Conservation (phyloP, 768 basidiomycete species). For the Galerina marginata region DNA sequence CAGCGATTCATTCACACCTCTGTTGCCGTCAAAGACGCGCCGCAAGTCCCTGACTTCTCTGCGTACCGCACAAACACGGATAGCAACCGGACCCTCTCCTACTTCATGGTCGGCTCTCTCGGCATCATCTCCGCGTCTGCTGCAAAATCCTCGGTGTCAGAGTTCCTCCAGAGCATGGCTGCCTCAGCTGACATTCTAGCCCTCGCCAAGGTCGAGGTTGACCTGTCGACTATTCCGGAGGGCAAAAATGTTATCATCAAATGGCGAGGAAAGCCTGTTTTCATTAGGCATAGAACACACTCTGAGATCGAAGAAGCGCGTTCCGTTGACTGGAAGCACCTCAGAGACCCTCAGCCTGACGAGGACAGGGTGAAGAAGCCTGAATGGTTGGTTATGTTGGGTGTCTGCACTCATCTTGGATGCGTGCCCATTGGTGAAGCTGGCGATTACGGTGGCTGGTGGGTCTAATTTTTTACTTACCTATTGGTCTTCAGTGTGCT, state of each 20-base stretch:
- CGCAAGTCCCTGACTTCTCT: constrained; percentile 89
- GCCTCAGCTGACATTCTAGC: constrained; percentile 98
- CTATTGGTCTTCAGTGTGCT: neutral
- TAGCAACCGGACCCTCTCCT: constrained; percentile 77
- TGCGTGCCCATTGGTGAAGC: constrained; percentile 98
- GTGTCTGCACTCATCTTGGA: constrained; percentile 96
- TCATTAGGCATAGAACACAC: constrained; percentile 94
- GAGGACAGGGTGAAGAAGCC: constrained; percentile 90
- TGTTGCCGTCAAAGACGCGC: constrained; percentile 66
- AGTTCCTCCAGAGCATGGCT: constrained; percentile 95
- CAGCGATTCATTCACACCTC: constrained; percentile 84
- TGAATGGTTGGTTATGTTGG: constrained; percentile 94
- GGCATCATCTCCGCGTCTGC: constrained; percentile 94
- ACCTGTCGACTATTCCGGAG: constrained; percentile 88
- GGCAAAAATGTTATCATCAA: constrained; percentile 97
- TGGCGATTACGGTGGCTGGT: constrained; percentile 98
- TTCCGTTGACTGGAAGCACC: constrained; percentile 77
- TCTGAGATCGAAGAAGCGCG: constrained; percentile 95
- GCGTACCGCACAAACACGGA: constrained; percentile 75
- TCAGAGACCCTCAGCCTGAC: constrained; percentile 93
- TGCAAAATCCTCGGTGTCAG: constrained; percentile 91
- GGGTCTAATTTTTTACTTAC: constrained; percentile 31
- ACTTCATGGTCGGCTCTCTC: constrained; percentile 90
- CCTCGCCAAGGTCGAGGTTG: constrained; percentile 96
- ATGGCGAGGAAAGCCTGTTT: constrained; percentile 99